Percentiles rank a stretch among this genome's conserved stretches.
Evolutionary conservation across 2,329 filamentous ascomycete species (phyloP).

Genomic region (Pseudogymnoascus sp.): DNA sequence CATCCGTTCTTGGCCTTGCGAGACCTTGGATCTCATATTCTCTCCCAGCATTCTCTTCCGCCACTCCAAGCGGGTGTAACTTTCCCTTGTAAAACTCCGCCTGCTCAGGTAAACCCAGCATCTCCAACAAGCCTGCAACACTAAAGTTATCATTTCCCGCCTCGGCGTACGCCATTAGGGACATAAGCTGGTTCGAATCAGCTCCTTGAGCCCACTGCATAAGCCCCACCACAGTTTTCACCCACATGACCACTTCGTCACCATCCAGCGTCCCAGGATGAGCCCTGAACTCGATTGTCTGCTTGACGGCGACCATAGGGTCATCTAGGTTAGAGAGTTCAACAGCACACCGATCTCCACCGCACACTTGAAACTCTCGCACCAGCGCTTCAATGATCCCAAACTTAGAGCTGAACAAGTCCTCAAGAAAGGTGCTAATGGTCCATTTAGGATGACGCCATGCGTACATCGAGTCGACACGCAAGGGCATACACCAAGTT

Average conservation of each 20-base stretch:
- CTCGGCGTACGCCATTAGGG: neutral
- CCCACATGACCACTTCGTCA: slow-evolving; percentile 16
- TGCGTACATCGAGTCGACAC: neutral
- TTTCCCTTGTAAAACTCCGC: neutral
- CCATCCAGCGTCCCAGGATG: slow-evolving; percentile 19
- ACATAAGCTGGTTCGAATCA: neutral
- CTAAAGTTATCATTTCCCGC: neutral
- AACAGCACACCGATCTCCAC: neutral
- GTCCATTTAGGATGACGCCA: neutral
- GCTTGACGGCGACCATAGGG: neutral
- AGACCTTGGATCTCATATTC: neutral
- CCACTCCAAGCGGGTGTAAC: neutral
- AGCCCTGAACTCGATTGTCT: slow-evolving; percentile 23
- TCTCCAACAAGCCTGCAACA: neutral
- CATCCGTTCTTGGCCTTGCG: neutral
- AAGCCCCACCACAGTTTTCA: slow-evolving; percentile 14
- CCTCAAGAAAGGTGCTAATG: neutral
- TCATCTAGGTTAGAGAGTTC: neutral
- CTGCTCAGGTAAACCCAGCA: neutral
- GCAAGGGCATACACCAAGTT: slow-evolving; percentile 5
- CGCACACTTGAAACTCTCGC: neutral
- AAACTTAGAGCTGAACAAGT: neutral
- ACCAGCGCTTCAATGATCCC: neutral
- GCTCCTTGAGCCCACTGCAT: slow-evolving; percentile 13
- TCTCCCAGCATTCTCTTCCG: neutral